These are phyloP conservation scores for Mycena latifolia DNA, from an alignment of 768 basidiomycete genomes.

Conservation along the genomic window DNA sequence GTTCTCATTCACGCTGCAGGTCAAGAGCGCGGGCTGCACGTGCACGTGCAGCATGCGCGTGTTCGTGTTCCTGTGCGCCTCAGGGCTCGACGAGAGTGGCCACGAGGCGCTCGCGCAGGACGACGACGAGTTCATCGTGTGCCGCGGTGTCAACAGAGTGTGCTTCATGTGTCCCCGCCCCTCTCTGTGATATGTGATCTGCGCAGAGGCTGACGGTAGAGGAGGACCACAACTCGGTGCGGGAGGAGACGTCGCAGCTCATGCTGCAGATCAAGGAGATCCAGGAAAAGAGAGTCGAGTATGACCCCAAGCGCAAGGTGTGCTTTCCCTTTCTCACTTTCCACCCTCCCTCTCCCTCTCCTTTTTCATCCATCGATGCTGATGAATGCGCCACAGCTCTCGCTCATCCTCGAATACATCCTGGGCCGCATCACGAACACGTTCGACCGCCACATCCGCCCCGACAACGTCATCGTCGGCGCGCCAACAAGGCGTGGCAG, in stretches of 20 bases:
- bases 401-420: slow-evolving; percentile 93
- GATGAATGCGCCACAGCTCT: slow-evolving; percentile 72
- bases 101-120: slow-evolving; percentile 83
- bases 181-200: too few species aligned
- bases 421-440: slow-evolving; percentile 92
- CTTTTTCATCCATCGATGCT: too few species aligned
- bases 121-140: slow-evolving; percentile 93
- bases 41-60: slow-evolving; percentile 81
- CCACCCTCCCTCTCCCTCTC: background rate
- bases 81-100: slow-evolving; percentile 91
- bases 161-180: slow-evolving; percentile 66
- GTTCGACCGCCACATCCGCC: slow-evolving; percentile 92
- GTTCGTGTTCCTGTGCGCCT: slow-evolving; percentile 93
- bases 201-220: slow-evolving; percentile 50
- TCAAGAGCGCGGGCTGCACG: slow-evolving; percentile 85
- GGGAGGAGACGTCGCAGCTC: slow-evolving; percentile 89
- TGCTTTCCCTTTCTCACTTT: slow-evolving; percentile 29
- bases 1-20: slow-evolving; percentile 89
- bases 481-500: slow-evolving; percentile 70
- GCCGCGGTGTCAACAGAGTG: slow-evolving; percentile 91
- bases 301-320: slow-evolving; percentile 83
- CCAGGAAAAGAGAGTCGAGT: slow-evolving; percentile 84
- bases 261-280: slow-evolving; percentile 84
- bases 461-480: slow-evolving; percentile 94
- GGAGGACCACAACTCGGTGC: slow-evolving; percentile 79